Conservation (phyloP, 306 rosid genomes). For the Dryas octopetala region DNA sequence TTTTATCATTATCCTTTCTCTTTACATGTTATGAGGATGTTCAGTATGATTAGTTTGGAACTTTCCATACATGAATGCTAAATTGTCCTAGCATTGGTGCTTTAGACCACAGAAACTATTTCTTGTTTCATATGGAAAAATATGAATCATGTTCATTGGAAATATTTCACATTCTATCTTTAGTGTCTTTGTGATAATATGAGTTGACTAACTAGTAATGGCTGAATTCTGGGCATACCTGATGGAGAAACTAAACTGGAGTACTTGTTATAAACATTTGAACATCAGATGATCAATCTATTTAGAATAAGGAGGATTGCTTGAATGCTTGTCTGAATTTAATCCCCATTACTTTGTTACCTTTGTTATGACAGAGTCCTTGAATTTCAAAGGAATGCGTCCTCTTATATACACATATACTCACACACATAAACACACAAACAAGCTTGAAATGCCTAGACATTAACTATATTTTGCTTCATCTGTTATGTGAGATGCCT, state of each 20-base stretch:
- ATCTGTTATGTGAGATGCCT: constrained; percentile 1
- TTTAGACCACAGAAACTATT: background rate
- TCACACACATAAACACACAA: background rate
- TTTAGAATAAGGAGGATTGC: background rate
- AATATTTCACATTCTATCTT: background rate
- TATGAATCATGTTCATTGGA: background rate
- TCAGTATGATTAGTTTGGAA: background rate
- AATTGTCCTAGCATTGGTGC: background rate
- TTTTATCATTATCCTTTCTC: background rate
- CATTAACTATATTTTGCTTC: background rate
- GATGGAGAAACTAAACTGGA: background rate
- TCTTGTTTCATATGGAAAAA: background rate
- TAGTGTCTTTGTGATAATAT: background rate
- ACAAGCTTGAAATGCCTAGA: background rate
- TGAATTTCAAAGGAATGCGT: background rate
- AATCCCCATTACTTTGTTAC: background rate
- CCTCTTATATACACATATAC: background rate
- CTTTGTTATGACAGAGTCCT: too few species aligned
- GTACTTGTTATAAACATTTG: background rate
- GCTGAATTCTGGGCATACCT: background rate
- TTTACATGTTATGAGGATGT: background rate
- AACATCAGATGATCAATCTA: background rate
- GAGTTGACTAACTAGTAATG: background rate
- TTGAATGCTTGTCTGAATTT: background rate
- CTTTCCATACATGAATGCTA: background rate